A percentile compares a stretch with the other conserved stretches of the same genome.
These are phyloP conservation scores for Kodamaea sp. DNA, from an alignment of 1,139 yeast species.

Conservation along the genomic window DNA sequence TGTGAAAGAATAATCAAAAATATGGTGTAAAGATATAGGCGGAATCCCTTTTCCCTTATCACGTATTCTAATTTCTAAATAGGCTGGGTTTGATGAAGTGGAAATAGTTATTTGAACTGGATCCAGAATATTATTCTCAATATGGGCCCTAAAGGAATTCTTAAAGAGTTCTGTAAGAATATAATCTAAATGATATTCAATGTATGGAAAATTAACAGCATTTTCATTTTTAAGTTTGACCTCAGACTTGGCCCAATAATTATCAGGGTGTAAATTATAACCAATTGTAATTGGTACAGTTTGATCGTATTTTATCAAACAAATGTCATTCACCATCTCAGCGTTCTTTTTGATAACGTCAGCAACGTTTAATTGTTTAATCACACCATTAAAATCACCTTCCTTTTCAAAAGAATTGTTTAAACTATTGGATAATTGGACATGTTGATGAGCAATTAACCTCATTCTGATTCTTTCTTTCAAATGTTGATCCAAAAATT, in stretches of 20 bases:
- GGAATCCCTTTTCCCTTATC: conserved; percentile 90
- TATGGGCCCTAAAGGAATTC: conserved; percentile 81
- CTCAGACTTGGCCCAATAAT: conserved; percentile 34
- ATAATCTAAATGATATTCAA: conserved; percentile 84
- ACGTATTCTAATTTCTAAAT: conserved; percentile 64
- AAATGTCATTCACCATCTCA: conserved; percentile 76
- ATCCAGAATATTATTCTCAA: conserved; percentile 56
- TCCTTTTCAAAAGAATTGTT: conserved; percentile 22
- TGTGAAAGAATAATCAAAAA: conserved; percentile 83
- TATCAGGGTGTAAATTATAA: conserved; percentile 30
- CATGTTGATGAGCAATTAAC: conserved; percentile 79
- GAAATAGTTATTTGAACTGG: conserved; percentile 73
- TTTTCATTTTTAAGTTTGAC: conserved; percentile 22
- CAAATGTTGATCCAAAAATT: conserved; percentile 72
- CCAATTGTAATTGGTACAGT: conserved; percentile 60
- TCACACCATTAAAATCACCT: conserved; percentile 62
- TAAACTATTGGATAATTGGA: conserved; percentile 30
- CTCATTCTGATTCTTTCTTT: conserved; percentile 83
- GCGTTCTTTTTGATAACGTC: conserved; percentile 60
- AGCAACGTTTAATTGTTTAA: conserved; percentile 60
- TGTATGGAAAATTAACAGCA: conserved; percentile 58
- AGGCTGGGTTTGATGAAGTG: conserved; percentile 40
- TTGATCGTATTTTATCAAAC: conserved; percentile 77
- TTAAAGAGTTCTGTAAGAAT: conserved; percentile 83
- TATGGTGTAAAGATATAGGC: conserved; percentile 56